These are phyloP conservation scores for Pichia sp. DNA, from an alignment of 1,139 yeast species.

Conservation along the genomic window DNA sequence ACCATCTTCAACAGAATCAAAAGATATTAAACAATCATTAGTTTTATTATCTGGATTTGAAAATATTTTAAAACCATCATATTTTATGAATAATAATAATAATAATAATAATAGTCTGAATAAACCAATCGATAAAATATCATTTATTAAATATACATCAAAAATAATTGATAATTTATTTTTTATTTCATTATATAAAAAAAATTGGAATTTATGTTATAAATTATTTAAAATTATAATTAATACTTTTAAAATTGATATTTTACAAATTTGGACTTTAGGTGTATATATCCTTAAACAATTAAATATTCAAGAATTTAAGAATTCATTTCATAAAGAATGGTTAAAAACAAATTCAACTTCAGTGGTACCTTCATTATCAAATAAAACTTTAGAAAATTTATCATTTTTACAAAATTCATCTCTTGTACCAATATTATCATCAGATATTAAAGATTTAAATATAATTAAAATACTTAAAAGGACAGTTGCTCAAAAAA, in stretches of 20 bases:
- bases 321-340: constrained; percentile 2
- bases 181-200: constrained; percentile 35
- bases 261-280: constrained; percentile 53
- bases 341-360: background rate
- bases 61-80: background rate
- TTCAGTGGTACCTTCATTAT: background rate
- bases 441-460: background rate
- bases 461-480: constrained; percentile 1
- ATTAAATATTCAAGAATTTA: constrained; percentile 22
- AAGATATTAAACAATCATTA: constrained; percentile 4
- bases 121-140: background rate
- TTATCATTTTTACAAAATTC: constrained; percentile 13
- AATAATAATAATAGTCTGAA: background rate
- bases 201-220: constrained; percentile 52
- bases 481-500: constrained; percentile 1
- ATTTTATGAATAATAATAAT: background rate
- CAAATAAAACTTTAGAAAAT: constrained; percentile 4
- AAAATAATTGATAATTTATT: constrained; percentile 28
- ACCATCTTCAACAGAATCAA: constrained; percentile 2
- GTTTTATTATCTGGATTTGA: constrained; percentile 10
- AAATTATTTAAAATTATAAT: constrained; percentile 45
- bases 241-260: constrained; percentile 43
- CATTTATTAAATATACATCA: constrained; percentile 9
- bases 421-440: constrained; percentile 1
- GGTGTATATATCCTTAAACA: constrained; percentile 41